A percentile compares a stretch with the other conserved stretches of the same genome.
Conservation (phyloP, 2,329 filamentous ascomycete species). For the Paradendryphiella salina region DNA sequence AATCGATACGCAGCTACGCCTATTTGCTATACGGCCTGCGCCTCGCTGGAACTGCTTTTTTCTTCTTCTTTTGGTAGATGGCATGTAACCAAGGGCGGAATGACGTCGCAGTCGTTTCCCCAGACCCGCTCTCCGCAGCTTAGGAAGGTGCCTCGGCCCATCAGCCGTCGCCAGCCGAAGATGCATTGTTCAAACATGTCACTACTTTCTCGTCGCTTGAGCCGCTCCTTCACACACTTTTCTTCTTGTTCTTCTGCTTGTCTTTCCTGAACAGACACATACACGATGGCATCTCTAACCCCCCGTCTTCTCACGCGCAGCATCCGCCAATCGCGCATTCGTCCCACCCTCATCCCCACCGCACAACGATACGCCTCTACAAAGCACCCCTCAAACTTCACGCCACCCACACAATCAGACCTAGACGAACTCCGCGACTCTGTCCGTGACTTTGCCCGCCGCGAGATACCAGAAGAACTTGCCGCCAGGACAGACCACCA, state of each 20-base stretch:
- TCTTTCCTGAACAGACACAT: background rate
- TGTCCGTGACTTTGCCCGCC: constrained; percentile 83
- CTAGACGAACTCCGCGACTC: constrained; percentile 78
- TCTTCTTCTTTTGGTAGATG: background rate
- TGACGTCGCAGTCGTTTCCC: constrained; percentile 20
- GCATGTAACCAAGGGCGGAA: constrained; percentile 14
- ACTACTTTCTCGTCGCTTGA: constrained; percentile 4
- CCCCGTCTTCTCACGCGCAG: constrained; percentile 46
- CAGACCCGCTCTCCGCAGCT: constrained; percentile 24
- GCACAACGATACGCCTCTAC: constrained; percentile 59
- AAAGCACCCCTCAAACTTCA: constrained; percentile 70
- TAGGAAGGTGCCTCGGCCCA: constrained; percentile 27
- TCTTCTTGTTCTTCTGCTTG: background rate
- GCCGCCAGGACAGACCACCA: constrained; percentile 79
- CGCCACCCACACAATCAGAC: constrained; percentile 70
- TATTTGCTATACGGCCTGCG: too few relatives aligned
- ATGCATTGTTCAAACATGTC: constrained; percentile 7
- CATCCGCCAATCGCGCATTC: constrained; percentile 43
- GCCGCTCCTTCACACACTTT: background rate
- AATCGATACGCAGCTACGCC: background rate
- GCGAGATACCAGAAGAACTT: constrained; percentile 83
- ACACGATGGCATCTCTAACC: constrained; percentile 40
- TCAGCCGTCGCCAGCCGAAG: constrained; percentile 32
- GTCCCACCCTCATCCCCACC: constrained; percentile 18
- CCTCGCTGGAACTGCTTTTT: background rate